A percentile compares a stretch with the other conserved stretches of the same genome.
phyloP scores from a whole-genome alignment of 2,329 filamentous ascomycete species.

The Cryphonectria nitschkei region DNA sequence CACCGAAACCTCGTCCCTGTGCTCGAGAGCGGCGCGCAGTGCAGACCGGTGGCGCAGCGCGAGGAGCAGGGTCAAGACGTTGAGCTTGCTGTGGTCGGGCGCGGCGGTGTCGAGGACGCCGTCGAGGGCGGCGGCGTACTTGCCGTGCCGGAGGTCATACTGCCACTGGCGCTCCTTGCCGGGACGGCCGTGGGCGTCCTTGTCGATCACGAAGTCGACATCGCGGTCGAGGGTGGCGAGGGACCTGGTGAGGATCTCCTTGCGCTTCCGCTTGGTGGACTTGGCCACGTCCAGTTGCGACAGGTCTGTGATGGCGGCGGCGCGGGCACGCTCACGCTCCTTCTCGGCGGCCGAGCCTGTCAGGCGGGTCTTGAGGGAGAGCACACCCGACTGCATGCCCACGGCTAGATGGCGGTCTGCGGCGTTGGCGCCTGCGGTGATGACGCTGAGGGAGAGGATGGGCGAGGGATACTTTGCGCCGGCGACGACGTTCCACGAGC shows the following conservation, averaged over 20 bases:
- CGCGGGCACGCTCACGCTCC: slow-evolving; percentile 75
- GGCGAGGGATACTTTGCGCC: slow-evolving; percentile 92
- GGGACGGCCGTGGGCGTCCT: slow-evolving; percentile 57
- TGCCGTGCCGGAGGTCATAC: slow-evolving; percentile 74
- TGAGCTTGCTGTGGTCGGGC: slow-evolving; percentile 61
- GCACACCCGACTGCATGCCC: slow-evolving; percentile 90
- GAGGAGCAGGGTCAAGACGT: slow-evolving; percentile 75
- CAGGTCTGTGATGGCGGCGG: slow-evolving; percentile 79
- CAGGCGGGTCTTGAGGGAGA: slow-evolving; percentile 87
- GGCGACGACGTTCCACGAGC: slow-evolving; percentile 93
- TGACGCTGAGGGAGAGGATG: slow-evolving; percentile 80
- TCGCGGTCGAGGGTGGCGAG: slow-evolving; percentile 84
- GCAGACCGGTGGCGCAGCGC: slow-evolving; percentile 88
- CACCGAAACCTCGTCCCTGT: slow-evolving; percentile 79
- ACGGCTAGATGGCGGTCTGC: slow-evolving; percentile 94
- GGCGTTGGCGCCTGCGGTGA: slow-evolving; percentile 66
- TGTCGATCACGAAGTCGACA: slow-evolving; percentile 86
- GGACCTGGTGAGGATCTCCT: slow-evolving; percentile 48
- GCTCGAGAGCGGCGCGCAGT: slow-evolving; percentile 76
- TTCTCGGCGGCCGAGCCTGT: slow-evolving; percentile 80
- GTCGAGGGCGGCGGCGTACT: slow-evolving; percentile 79
- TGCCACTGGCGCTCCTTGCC: slow-evolving; percentile 77
- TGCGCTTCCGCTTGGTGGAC: slow-evolving; percentile 69
- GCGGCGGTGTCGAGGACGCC: slow-evolving; percentile 64
- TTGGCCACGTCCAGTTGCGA: slow-evolving; percentile 73